phyloP scores from a whole-genome alignment of 345 rosid genomes.

The Chamaenerion angustifolium region DNA sequence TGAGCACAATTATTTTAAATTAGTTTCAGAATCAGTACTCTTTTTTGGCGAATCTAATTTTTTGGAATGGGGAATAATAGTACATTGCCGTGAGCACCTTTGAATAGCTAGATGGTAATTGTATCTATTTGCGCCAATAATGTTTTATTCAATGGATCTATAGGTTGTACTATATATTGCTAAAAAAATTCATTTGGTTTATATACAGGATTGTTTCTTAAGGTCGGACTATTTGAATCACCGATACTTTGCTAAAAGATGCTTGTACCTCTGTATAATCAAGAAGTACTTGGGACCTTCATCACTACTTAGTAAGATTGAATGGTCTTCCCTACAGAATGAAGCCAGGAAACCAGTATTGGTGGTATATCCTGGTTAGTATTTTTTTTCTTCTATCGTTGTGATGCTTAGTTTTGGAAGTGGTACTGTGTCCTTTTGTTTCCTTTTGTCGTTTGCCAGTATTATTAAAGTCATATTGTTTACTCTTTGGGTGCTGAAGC shows the following conservation, averaged over 20 bases:
- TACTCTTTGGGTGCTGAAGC: conserved; percentile 22
- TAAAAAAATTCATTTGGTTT: conserved; percentile 1
- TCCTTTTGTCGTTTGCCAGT: not conserved
- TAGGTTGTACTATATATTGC: not conserved
- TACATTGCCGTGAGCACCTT: not conserved
- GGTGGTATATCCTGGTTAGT: conserved; percentile 60
- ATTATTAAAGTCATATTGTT: not conserved
- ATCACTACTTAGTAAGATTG: conserved; percentile 38
- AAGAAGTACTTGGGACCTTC: conserved; percentile 47
- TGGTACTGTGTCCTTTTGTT: not conserved
- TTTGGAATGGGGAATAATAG: too few relatives aligned
- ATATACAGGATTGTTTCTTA: conserved; percentile 64
- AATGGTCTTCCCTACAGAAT: conserved; percentile 66
- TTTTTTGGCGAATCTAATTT: too few relatives aligned
- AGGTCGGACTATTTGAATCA: conserved; percentile 81
- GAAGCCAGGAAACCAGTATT: conserved; percentile 88
- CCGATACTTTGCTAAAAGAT: conserved; percentile 84
- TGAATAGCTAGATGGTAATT: not conserved
- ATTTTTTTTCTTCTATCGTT: not conserved
- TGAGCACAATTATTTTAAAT: too few relatives aligned
- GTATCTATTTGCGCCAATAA: not conserved
- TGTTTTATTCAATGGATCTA: not conserved
- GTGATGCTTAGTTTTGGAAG: too few relatives aligned
- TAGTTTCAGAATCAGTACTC: too few relatives aligned
- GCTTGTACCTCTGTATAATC: conserved; percentile 60